Conservation (phyloP, 345 rosid genomes). For the Nephelium lappaceum region DNA sequence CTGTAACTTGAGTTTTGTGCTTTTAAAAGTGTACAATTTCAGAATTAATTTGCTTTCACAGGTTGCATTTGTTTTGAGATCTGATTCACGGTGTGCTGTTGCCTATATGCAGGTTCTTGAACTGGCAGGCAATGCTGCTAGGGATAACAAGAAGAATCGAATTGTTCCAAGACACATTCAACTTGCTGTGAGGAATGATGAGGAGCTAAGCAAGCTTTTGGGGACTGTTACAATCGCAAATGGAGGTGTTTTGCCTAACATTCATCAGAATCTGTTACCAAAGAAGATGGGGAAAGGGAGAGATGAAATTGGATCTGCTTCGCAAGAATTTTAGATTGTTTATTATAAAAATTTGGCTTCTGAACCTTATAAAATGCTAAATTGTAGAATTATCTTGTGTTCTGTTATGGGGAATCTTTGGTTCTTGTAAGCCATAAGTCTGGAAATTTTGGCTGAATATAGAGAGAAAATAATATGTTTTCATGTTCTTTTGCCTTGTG, state of each 20-base stretch:
- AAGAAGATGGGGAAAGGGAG: conserved; percentile 60
- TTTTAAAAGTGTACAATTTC: background rate
- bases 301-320: conserved; percentile 66
- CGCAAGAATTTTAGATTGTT: conserved; percentile 55
- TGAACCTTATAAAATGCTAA: background rate
- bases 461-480: conserved; percentile 13
- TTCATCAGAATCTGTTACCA: conserved; percentile 58
- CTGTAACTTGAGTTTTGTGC: background rate
- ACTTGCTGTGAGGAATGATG: conserved; percentile 79
- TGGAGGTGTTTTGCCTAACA: conserved; percentile 73
- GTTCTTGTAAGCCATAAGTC: background rate
- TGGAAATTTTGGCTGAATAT: background rate
- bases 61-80: background rate
- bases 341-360: background rate
- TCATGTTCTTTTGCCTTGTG: background rate
- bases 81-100: background rate
- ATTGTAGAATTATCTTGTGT: background rate
- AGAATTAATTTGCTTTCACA: too few relatives aligned
- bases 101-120: conserved; percentile 51
- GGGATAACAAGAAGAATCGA: conserved; percentile 77
- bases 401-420: background rate
- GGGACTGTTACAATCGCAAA: conserved; percentile 77
- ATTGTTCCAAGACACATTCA: conserved; percentile 79
- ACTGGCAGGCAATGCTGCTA: conserved; percentile 77
- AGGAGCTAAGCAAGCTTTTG: conserved; percentile 64